A percentile compares a stretch with the other conserved stretches of the same genome.
Conservation (phyloP, 2,329 filamentous ascomycete genomes). For the Ceratocystis cubensis region DNA sequence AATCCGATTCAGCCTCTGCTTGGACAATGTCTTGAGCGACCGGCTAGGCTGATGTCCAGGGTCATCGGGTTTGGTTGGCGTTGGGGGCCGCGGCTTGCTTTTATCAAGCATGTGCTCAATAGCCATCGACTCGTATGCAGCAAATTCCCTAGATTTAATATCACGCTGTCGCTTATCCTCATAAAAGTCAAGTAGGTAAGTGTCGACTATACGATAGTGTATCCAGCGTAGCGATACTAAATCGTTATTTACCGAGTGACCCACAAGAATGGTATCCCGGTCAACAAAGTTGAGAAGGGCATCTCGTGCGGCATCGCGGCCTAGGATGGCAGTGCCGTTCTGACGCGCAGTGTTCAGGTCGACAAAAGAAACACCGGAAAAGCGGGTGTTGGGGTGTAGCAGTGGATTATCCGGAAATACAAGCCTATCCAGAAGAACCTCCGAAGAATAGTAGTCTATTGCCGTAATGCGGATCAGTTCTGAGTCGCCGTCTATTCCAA, state of each 20-base stretch:
- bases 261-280: conserved; percentile 36
- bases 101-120: neutral
- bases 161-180: conserved; percentile 17
- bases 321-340: conserved; percentile 30
- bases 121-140: conserved; percentile 14
- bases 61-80: conserved; percentile 3
- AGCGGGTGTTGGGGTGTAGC: conserved; percentile 38
- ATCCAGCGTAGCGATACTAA: conserved; percentile 37
- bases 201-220: conserved; percentile 36
- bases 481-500: conserved; percentile 31
- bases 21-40: conserved; percentile 32
- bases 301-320: conserved; percentile 32
- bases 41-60: conserved; percentile 24
- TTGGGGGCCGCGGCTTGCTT: neutral
- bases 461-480: conserved; percentile 42
- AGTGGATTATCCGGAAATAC: conserved; percentile 37
- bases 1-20: conserved; percentile 29
- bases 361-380: conserved; percentile 35
- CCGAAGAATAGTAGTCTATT: conserved; percentile 39
- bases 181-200: conserved; percentile 28
- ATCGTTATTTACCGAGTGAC: conserved; percentile 35
- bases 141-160: conserved; percentile 19
- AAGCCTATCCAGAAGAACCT: conserved; percentile 38
- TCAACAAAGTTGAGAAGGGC: conserved; percentile 35
- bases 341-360: conserved; percentile 31